These are phyloP conservation scores for Barbatosphaeria neglecta DNA, from an alignment of 495 filamentous ascomycete genomes.

Conservation along the genomic window DNA sequence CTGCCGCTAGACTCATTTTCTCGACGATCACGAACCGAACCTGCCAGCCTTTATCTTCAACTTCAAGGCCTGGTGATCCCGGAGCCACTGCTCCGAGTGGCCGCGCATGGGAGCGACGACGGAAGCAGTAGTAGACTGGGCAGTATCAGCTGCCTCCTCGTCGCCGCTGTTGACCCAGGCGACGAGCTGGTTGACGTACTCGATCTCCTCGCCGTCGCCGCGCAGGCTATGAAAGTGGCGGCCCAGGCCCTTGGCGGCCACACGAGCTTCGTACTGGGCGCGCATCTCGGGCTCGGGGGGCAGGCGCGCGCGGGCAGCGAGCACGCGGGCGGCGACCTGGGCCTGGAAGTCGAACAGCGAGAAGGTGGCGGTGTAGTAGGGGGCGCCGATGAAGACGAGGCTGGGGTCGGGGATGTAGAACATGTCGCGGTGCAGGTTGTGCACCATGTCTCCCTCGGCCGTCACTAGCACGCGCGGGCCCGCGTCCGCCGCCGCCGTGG, in stretches of 20 bases:
- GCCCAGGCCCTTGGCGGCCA: constrained; percentile 34
- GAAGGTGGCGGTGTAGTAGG: constrained; percentile 50
- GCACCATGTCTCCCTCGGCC: constrained; percentile 47
- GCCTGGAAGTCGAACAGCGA: constrained; percentile 57
- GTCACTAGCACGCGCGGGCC: constrained; percentile 45
- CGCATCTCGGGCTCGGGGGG: constrained; percentile 38
- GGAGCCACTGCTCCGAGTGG: constrained; percentile 33
- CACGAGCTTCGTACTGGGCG: constrained; percentile 35
- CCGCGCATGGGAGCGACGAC: constrained; percentile 24
- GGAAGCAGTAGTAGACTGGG: no score
- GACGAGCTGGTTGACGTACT: constrained; percentile 43
- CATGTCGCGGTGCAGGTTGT: constrained; percentile 56
- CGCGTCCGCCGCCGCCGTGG: constrained; percentile 18
- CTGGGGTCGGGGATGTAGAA: constrained; percentile 57
- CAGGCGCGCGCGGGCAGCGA: constrained; percentile 38
- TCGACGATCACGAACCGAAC: no score
- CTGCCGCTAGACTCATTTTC: no score
- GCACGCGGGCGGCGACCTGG: constrained; percentile 43
- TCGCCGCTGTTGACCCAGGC: constrained; percentile 40
- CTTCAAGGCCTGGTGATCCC: constrained; percentile 7
- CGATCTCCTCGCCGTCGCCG: constrained; percentile 29
- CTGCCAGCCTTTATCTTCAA: constrained; percentile 2
- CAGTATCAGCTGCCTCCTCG: constrained; percentile 9
- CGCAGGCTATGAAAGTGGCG: constrained; percentile 44
- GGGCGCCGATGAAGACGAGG: constrained; percentile 48